These are phyloP conservation scores for Nyctanthes arbortristis DNA, from an alignment of 257 asterid genomes.

Conservation along the genomic window DNA sequence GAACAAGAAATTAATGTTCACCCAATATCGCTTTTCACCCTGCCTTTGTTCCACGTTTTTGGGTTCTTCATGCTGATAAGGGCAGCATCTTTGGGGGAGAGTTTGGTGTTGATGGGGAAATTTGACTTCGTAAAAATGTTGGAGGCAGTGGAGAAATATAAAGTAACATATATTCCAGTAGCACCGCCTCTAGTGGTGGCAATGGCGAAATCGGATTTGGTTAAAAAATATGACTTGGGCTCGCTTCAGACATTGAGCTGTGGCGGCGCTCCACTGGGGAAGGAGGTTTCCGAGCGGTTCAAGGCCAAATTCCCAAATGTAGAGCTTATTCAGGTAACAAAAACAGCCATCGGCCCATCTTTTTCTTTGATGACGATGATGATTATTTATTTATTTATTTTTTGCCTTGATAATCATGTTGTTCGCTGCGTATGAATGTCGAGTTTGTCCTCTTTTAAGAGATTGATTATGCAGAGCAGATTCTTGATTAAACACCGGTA, in stretches of 20 bases:
- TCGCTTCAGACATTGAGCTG: constrained; percentile 59
- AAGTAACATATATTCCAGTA: constrained; percentile 69
- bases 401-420: not conserved
- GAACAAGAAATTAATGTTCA: constrained; percentile 6
- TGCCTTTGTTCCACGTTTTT: constrained; percentile 85
- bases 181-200: constrained; percentile 93
- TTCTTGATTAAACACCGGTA: no score
- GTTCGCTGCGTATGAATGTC: constrained; percentile 7
- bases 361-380: no score
- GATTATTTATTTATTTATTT: not conserved
- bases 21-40: constrained; percentile 50
- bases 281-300: constrained; percentile 65
- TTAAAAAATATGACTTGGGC: constrained; percentile 58
- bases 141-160: constrained; percentile 62
- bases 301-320: constrained; percentile 56
- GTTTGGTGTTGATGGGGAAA: constrained; percentile 51
- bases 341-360: no score
- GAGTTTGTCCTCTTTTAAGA: not conserved
- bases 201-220: constrained; percentile 74
- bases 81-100: constrained; percentile 68
- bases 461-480: no score
- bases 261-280: constrained; percentile 98
- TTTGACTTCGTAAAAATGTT: constrained; percentile 79
- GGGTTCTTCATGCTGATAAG: constrained; percentile 79
- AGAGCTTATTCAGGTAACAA: constrained; percentile 68